These are phyloP conservation scores for Hortiboletus campestris DNA, from an alignment of 768 basidiomycete genomes.

Conservation along the genomic window DNA sequence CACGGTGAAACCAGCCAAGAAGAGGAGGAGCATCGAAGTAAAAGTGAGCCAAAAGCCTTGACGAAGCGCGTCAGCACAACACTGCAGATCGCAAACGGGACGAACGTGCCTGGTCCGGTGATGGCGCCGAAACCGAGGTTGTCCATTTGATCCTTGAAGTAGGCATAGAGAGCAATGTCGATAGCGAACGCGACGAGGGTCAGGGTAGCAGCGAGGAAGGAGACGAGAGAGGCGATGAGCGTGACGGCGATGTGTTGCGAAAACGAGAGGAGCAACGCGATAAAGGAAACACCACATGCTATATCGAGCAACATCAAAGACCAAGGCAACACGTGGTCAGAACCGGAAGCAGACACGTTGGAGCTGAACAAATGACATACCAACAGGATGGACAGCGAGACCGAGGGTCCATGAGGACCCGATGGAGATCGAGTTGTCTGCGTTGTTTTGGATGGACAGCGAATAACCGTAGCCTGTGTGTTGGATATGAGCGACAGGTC, in stretches of 20 bases:
- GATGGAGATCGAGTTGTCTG: slow-evolving; percentile 38
- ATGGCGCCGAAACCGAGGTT: slow-evolving; percentile 45
- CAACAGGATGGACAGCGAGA: slow-evolving; percentile 72
- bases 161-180: slow-evolving; percentile 71
- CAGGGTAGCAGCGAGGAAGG: slow-evolving; percentile 68
- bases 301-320: neutral
- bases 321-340: slow-evolving; percentile 5
- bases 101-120: slow-evolving; percentile 59
- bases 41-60: slow-evolving; percentile 78
- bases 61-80: neutral
- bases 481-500: neutral
- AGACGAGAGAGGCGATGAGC: slow-evolving; percentile 43
- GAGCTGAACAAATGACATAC: slow-evolving; percentile 38
- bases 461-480: slow-evolving; percentile 55
- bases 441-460: slow-evolving; percentile 30
- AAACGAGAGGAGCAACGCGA: slow-evolving; percentile 63
- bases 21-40: slow-evolving; percentile 58
- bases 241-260: slow-evolving; percentile 51
- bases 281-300: slow-evolving; percentile 55
- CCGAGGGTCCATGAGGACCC: slow-evolving; percentile 68
- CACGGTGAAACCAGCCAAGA: slow-evolving; percentile 65
- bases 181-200: slow-evolving; percentile 73
- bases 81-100: neutral
- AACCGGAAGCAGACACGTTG: neutral
- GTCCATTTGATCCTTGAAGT: slow-evolving; percentile 55